These are phyloP conservation scores for Microcera coccophila DNA, from an alignment of 2,329 filamentous ascomycete genomes.

Conservation along the genomic window DNA sequence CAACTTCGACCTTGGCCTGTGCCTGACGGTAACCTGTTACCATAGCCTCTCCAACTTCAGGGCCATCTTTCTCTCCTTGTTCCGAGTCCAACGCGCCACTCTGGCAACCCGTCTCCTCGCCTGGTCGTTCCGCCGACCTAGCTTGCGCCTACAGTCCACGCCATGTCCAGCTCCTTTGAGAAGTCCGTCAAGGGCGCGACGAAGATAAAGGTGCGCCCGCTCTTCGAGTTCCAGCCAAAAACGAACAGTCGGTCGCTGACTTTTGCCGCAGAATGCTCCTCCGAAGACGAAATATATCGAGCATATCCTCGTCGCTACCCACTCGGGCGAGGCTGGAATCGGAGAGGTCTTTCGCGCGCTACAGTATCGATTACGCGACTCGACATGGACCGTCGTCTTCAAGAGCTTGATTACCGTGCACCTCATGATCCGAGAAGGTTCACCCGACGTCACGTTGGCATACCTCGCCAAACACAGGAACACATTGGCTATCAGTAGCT, in stretches of 20 bases:
- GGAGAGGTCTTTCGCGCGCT: conserved; percentile 93
- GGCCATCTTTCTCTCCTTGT: conserved; percentile 7
- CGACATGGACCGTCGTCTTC: conserved; percentile 99
- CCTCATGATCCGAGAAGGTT: conserved; percentile 94
- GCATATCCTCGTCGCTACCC: conserved; percentile 91
- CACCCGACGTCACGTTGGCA: conserved; percentile 79
- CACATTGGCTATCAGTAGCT: conserved; percentile 80
- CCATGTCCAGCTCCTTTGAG: conserved; percentile 87
- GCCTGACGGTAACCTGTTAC: too few relatives aligned
- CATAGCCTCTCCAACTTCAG: conserved; percentile 7
- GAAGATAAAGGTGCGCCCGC: conserved; percentile 75
- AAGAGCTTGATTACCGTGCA: conserved; percentile 95
- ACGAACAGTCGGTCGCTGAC: background rate
- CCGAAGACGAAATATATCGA: conserved; percentile 99
- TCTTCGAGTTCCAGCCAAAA: background rate
- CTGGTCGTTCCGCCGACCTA: conserved; percentile 11
- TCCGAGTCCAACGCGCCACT: conserved; percentile 5
- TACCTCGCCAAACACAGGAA: conserved; percentile 81
- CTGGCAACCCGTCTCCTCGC: too few relatives aligned
- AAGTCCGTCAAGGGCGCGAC: conserved; percentile 99
- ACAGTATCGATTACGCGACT: conserved; percentile 83
- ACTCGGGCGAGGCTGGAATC: conserved; percentile 89
- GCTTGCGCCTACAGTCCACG: conserved; percentile 21
- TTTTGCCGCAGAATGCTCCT: conserved; percentile 67
- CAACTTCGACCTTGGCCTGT: background rate